A percentile compares a stretch with the other conserved stretches of the same genome.
phyloP scores from a whole-genome alignment of 2,329 filamentous ascomycete genomes.

The Penicillium crustosum region DNA sequence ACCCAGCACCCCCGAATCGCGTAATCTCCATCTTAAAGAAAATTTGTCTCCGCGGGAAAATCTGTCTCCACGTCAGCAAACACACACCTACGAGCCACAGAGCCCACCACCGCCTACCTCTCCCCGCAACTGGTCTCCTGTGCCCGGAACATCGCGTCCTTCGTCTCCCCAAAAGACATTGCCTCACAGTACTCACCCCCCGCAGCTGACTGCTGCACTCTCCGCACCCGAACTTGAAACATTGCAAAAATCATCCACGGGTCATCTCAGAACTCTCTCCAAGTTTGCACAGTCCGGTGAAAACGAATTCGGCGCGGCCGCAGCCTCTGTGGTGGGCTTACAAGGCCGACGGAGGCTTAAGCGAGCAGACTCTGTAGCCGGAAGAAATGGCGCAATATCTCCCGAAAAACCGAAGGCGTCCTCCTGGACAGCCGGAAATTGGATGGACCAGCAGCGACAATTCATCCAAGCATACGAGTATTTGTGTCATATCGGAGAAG shows the following conservation, averaged over 20 bases:
- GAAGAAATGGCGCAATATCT: slow-evolving; percentile 48
- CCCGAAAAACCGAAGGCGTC: slow-evolving; percentile 57
- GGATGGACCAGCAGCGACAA: slow-evolving; percentile 99
- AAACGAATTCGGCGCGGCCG: slow-evolving; percentile 69
- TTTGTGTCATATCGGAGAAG: slow-evolving; percentile 96
- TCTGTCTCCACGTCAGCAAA: slow-evolving; percentile 27
- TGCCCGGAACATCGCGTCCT: slow-evolving; percentile 31
- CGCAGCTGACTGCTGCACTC: slow-evolving; percentile 48
- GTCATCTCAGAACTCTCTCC: slow-evolving; percentile 83
- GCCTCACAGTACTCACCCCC: slow-evolving; percentile 33
- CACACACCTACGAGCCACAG: slow-evolving; percentile 21
- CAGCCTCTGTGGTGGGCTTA: slow-evolving; percentile 84
- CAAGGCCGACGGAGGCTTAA: slow-evolving; percentile 82
- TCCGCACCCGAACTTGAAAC: slow-evolving; percentile 73
- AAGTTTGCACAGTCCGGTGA: slow-evolving; percentile 74
- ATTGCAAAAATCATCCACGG: slow-evolving; percentile 84
- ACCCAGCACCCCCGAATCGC: slow-evolving; percentile 35
- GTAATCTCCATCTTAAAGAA: slow-evolving; percentile 30
- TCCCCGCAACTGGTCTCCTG: slow-evolving; percentile 27
- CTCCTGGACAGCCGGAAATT: slow-evolving; percentile 79
- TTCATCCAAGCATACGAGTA: slow-evolving; percentile 98
- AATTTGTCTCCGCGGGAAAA: slow-evolving; percentile 32
- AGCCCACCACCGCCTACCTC: slow-evolving; percentile 24
- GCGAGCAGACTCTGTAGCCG: slow-evolving; percentile 58
- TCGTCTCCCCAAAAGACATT: slow-evolving; percentile 30